Conservation (phyloP, 345 rosid genomes). For the Aquilaria sinensis region DNA sequence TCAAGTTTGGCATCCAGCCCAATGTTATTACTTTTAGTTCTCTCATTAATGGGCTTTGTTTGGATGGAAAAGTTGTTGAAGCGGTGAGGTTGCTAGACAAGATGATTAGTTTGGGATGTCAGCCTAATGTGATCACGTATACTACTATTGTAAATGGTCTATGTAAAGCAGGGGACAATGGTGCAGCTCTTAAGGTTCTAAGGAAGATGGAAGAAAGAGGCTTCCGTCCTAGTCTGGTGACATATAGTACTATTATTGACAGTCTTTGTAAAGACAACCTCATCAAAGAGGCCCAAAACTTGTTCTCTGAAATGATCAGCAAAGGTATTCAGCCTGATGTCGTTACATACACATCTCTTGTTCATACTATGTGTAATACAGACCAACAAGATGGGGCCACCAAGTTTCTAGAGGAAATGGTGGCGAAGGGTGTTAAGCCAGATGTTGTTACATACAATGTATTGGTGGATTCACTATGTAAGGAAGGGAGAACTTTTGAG, state of each 20-base stretch:
- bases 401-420: conserved; percentile 5
- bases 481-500: conserved; percentile 1
- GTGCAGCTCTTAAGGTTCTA: conserved; percentile 15
- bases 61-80: conserved; percentile 5
- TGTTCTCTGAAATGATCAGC: conserved; percentile 6
- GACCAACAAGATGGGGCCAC: conserved; percentile 4
- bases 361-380: background rate
- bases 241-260: conserved; percentile 8
- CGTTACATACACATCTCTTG: conserved; percentile 7
- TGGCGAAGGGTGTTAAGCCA: conserved; percentile 5
- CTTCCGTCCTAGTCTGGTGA: background rate
- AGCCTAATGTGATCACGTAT: conserved; percentile 8
- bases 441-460: conserved; percentile 9
- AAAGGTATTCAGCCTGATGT: conserved; percentile 1
- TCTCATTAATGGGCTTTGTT: conserved; percentile 13
- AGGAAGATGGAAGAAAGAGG: conserved; percentile 13
- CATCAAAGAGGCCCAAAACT: conserved; percentile 5
- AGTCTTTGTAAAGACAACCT: conserved; percentile 10
- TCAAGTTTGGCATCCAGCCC: conserved; percentile 13
- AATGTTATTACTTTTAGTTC: conserved; percentile 10
- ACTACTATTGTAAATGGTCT: conserved; percentile 10
- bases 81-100: conserved; percentile 5
- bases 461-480: conserved; percentile 13
- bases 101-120: conserved; percentile 7
- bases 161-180: conserved; percentile 12